Evolutionary conservation across 495 filamentous ascomycete species (phyloP), one percentile per base, ranked within the genome.

Genomic region (Acidiella bohemica): DNA sequence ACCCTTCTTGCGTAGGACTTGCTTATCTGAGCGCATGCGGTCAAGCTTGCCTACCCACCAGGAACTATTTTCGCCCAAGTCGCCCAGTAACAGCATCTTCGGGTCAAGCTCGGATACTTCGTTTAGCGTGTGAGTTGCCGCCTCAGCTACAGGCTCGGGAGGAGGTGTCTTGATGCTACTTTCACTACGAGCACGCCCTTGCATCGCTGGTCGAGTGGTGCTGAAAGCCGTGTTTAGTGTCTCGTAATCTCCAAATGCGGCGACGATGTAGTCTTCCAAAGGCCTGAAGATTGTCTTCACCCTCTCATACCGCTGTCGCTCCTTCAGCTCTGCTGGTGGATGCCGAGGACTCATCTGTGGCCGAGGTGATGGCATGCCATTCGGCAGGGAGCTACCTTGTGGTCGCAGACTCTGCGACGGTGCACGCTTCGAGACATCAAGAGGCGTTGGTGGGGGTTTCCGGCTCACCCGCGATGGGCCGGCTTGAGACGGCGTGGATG

Each of bases 31-130:
- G 49, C 52, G 22, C 61, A 55, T 53, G 10, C 54, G 32, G 24
- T 67, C 60, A 16, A 64, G 57, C 39, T 71, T 64, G 1, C 76
- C 78, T 36, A 74, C 80, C 82, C 82, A 90, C 84, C 82, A 90
- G 11, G 71, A 71, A 1, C 83, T 83, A 54, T 88, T 90, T 56
- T 90, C 82, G 0, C 78, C 78, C 45, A 90, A 62, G 44, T 88
- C 74, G 11, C 83, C 84, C n/a, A 85, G 55, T 10, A 88, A 66
- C 10, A 90, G 64, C 0, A 81, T 77, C 57, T 87, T 90, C 0
- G 80, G 72, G 56, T 90, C 84, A 19, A 84, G 58, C 36, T 75
- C 70, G 19, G 70, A 71, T 3, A 70, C 46, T 6, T 51, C 51
- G 8, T 55, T 44, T 22, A 61, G 41, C 8, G 37, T 32, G 20